A percentile compares a stretch with the other conserved stretches of the same genome.
Conservation (phyloP, 2,329 filamentous ascomycete species). For the Colletotrichum sansevieriae region DNA sequence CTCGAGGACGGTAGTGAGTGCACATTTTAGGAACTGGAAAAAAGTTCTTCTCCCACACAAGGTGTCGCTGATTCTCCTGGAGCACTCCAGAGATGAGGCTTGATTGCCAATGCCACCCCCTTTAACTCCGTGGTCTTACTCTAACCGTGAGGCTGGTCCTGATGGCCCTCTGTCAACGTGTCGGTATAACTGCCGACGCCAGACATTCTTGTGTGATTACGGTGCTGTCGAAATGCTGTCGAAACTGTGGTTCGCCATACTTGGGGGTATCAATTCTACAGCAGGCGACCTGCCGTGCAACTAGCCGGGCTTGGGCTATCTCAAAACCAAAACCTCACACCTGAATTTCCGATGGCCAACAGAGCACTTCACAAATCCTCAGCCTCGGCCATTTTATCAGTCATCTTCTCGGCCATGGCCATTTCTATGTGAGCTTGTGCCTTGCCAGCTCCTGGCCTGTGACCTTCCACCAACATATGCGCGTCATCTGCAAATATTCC, state of each 20-base stretch:
- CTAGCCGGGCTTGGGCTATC: neutral
- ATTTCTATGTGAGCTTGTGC: constrained; percentile 49
- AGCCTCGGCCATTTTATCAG: constrained; percentile 45
- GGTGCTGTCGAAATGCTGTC: neutral
- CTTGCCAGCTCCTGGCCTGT: constrained; percentile 49
- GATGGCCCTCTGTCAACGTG: neutral
- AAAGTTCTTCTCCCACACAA: constrained; percentile 73
- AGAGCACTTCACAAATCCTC: constrained; percentile 8
- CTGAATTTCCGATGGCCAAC: constrained; percentile 11
- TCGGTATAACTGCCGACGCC: neutral
- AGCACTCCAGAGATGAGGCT: constrained; percentile 78
- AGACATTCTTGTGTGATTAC: neutral
- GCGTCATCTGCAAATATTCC: constrained; percentile 48
- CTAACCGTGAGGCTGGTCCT: constrained; percentile 17
- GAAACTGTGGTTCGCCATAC: constrained; percentile 10
- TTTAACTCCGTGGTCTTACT: constrained; percentile 44
- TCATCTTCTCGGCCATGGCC: constrained; percentile 16
- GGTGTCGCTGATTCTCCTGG: constrained; percentile 90
- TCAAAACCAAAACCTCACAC: constrained; percentile 4
- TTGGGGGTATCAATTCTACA: constrained; percentile 38
- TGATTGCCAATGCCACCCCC: constrained; percentile 81
- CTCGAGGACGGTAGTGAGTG: constrained; percentile 69
- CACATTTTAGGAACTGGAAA: constrained; percentile 70
- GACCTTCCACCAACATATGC: constrained; percentile 65
- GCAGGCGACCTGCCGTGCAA: neutral